Evolutionary conservation across 192 early-diverging fungal genomes (phyloP), one percentile per base, ranked within the genome.

Genomic region (Backusella luteola): DNA sequence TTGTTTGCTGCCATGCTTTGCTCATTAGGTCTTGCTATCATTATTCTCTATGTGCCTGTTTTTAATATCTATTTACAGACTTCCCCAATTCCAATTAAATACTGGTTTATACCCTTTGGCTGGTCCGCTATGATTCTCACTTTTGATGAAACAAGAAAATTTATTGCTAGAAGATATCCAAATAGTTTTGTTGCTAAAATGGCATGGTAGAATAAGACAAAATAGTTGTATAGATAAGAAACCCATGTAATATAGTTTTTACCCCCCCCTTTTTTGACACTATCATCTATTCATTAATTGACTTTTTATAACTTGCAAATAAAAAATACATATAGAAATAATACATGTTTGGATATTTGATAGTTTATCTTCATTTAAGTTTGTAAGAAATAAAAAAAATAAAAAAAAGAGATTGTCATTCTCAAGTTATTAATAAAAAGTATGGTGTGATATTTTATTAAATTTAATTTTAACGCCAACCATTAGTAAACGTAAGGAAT

Each of bases 401-500:
- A n/a, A n/a, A n/a, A n/a, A n/a, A n/a, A 6, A n/a, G 15, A 17
- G 1, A n/a, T 19, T 5, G 3, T 7, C 5, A 49, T 49, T n/a
- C 21, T 7, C 15, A 49, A n/a, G 17, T 49, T 7, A n/a, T 17
- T 49, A n/a, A n/a, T 14, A 46, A 49, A 49, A 6, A 49, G 46
- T 49, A 49, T 49, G 19, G 6, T 49, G 5, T 49, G 19, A 1
- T 17, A 17, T n/a, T 49, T 49, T 49, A 32, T 49, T 6, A 7
- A 6, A n/a, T 49, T 49, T 49, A 49, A 49, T 49, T 23, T 52
- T 5, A 44, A 49, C 17, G 6, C 6, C 15, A 44, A 8, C 17
- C 4, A n/a, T 84, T 79, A 93, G 52, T 86, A 88, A 15, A 94
- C 76, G 32, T 87, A 85, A 26, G 96, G 96, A 59, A 97, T 87